Percentiles rank a stretch among this genome's conserved stretches.
These are phyloP conservation scores for Babesia bigemina DNA, from an alignment of 169 alveolate genomes.

Conservation along the genomic window DNA sequence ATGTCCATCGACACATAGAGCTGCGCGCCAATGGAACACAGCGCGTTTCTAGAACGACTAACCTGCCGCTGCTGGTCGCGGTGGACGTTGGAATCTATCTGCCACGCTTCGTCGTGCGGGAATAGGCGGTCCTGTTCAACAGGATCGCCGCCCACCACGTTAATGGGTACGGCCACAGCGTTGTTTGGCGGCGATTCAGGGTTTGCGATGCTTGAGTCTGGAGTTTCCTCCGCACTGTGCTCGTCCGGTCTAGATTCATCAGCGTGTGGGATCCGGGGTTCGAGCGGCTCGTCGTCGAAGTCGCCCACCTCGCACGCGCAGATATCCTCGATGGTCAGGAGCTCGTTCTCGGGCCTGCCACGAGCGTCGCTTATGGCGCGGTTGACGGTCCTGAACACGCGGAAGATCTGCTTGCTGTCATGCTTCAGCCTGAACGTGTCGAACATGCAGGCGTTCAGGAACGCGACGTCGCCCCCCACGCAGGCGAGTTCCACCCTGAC, in stretches of 20 bases:
- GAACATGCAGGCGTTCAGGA: slow-evolving; percentile 50
- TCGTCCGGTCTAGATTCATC: neutral
- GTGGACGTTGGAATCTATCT: neutral
- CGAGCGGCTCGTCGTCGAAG: slow-evolving; percentile 9
- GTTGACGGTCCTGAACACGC: slow-evolving; percentile 24
- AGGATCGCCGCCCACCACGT: too few species aligned
- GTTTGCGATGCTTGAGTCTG: neutral
- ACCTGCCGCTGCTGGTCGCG: slow-evolving; percentile 39
- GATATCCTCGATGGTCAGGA: slow-evolving; percentile 23
- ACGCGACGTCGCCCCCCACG: slow-evolving; percentile 28
- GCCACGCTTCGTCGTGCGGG: neutral
- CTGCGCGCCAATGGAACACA: neutral
- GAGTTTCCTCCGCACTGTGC: neutral
- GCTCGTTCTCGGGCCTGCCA: neutral
- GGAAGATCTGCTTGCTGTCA: slow-evolving; percentile 45
- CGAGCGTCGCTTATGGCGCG: neutral
- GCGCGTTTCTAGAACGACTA: neutral
- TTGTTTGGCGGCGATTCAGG: too few species aligned
- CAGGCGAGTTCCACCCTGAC: slow-evolving; percentile 39
- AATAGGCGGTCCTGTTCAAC: neutral
- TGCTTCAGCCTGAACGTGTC: slow-evolving; percentile 46
- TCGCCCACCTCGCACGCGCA: slow-evolving; percentile 32
- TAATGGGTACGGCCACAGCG: too few species aligned
- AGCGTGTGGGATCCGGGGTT: neutral
- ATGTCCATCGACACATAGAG: slow-evolving; percentile 47